Conservation (phyloP, 2,329 filamentous ascomycete genomes). For the Volutella citrinella region DNA sequence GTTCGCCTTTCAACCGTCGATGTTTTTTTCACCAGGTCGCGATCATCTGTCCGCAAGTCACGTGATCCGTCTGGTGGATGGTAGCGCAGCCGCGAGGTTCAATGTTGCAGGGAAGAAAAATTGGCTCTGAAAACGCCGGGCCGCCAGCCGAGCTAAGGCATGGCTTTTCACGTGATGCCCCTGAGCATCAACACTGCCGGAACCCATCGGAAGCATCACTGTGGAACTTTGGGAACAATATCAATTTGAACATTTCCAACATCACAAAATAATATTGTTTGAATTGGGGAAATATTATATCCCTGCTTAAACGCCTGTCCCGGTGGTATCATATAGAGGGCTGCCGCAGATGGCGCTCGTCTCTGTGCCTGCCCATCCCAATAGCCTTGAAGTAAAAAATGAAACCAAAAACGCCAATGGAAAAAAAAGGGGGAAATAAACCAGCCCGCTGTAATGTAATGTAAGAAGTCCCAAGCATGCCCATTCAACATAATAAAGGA, state of each 20-base stretch:
- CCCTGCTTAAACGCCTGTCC: slow-evolving; percentile 27
- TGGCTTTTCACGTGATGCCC: slow-evolving; percentile 28
- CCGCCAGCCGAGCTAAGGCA: slow-evolving; percentile 18
- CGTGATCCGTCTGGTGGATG: slow-evolving; percentile 26
- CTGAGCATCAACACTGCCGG: slow-evolving; percentile 17
- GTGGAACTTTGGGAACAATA: slow-evolving; percentile 2
- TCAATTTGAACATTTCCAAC: background rate
- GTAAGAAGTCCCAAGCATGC: slow-evolving; percentile 5
- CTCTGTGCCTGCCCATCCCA: slow-evolving; percentile 16
- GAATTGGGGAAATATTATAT: slow-evolving; percentile 6
- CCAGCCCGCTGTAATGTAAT: slow-evolving; percentile 12
- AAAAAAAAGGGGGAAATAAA: too few relatives aligned
- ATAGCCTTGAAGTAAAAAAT: too few relatives aligned
- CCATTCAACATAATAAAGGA: too few relatives aligned
- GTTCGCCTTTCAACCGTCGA: slow-evolving; percentile 14
- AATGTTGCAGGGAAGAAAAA: slow-evolving; percentile 30
- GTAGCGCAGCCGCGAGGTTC: too few relatives aligned
- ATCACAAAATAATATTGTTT: background rate
- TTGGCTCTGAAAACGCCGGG: slow-evolving; percentile 16
- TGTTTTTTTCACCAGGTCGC: slow-evolving; percentile 23
- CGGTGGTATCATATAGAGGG: slow-evolving; percentile 36
- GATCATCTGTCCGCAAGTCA: slow-evolving; percentile 28
- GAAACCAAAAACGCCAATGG: slow-evolving; percentile 19
- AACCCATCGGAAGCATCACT: slow-evolving; percentile 8
- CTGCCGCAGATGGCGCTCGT: slow-evolving; percentile 16